Evolutionary conservation across 73 alveolate species (phyloP).

Genomic region (Paraurostyla sp.): DNA sequence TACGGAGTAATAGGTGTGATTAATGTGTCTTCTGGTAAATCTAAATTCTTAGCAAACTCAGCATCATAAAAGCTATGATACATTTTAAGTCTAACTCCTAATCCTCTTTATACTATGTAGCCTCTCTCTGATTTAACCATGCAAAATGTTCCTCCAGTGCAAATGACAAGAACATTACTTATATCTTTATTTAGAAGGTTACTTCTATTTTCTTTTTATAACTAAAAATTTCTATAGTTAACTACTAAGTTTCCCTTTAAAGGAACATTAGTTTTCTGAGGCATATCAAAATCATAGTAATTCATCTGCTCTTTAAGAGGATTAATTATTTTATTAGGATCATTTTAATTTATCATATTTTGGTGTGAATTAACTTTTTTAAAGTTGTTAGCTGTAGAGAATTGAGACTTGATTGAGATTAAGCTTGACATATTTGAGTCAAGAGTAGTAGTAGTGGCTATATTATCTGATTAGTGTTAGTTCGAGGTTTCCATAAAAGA

Average conservation of each 20-base stretch:
- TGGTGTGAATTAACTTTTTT: background rate
- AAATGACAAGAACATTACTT: constrained; percentile 63
- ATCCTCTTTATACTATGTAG: constrained; percentile 49
- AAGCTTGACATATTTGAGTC: too few relatives aligned
- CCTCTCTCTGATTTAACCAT: constrained; percentile 75
- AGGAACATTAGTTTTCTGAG: background rate
- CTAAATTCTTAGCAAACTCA: constrained; percentile 44
- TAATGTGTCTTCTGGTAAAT: constrained; percentile 55
- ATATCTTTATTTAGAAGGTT: constrained; percentile 45
- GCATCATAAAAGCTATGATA: constrained; percentile 66
- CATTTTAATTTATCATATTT: background rate
- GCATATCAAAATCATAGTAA: constrained; percentile 7
- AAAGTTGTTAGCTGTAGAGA: background rate
- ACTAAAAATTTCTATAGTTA: constrained; percentile 9
- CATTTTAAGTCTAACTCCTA: constrained; percentile 32
- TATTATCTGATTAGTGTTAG: too few relatives aligned
- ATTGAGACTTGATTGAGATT: too few relatives aligned
- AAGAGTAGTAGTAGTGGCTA: too few relatives aligned
- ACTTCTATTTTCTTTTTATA: background rate
- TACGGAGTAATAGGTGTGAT: constrained; percentile 78
- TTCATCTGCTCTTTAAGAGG: background rate
- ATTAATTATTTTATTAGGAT: background rate
- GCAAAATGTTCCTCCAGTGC: constrained; percentile 86
- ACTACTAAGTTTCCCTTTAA: background rate
- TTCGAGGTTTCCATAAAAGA: too few relatives aligned